These are phyloP conservation scores for Aspergillus nidulans DNA, from an alignment of 495 filamentous ascomycete genomes.

Conservation along the genomic window DNA sequence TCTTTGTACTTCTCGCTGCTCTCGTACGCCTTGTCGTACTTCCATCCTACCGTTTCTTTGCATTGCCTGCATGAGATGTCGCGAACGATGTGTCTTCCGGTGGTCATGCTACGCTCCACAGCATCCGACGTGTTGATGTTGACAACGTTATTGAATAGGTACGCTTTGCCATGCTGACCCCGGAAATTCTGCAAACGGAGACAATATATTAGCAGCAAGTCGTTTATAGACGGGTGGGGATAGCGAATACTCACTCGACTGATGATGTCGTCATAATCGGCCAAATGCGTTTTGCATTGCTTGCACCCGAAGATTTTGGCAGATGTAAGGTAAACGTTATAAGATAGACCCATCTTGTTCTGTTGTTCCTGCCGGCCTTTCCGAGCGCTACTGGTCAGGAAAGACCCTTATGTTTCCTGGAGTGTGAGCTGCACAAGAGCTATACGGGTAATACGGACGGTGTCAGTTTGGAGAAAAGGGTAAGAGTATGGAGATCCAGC, in stretches of 20 bases:
- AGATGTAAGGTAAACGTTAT: constrained; percentile 92
- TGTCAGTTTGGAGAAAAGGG: constrained; percentile 5
- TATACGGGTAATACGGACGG: neutral
- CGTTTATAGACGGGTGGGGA: constrained; percentile 4
- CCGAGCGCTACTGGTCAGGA: constrained; percentile 11
- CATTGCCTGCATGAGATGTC: constrained; percentile 89
- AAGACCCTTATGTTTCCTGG: constrained; percentile 6
- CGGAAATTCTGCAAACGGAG: constrained; percentile 76
- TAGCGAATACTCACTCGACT: constrained; percentile 64
- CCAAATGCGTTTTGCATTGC: constrained; percentile 89
- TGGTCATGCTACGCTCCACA: constrained; percentile 97
- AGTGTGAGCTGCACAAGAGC: constrained; percentile 16
- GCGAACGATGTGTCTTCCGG: constrained; percentile 85
- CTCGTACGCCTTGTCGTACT: constrained; percentile 97
- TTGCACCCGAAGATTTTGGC: constrained; percentile 94
- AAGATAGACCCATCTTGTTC: constrained; percentile 79
- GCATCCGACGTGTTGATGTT: constrained; percentile 79
- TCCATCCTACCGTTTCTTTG: constrained; percentile 92
- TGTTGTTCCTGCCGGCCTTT: constrained; percentile 11
- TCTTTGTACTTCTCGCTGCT: constrained; percentile 94
- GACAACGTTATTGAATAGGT: constrained; percentile 90
- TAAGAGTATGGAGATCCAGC: neutral
- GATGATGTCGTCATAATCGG: constrained; percentile 93
- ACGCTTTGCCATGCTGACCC: constrained; percentile 97
- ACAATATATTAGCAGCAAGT: constrained; percentile 11